Percentiles rank a stretch among this genome's conserved stretches.
These are phyloP conservation scores for Wickerhamomyces bovis DNA, from an alignment of 805 yeast genomes.

Conservation along the genomic window DNA sequence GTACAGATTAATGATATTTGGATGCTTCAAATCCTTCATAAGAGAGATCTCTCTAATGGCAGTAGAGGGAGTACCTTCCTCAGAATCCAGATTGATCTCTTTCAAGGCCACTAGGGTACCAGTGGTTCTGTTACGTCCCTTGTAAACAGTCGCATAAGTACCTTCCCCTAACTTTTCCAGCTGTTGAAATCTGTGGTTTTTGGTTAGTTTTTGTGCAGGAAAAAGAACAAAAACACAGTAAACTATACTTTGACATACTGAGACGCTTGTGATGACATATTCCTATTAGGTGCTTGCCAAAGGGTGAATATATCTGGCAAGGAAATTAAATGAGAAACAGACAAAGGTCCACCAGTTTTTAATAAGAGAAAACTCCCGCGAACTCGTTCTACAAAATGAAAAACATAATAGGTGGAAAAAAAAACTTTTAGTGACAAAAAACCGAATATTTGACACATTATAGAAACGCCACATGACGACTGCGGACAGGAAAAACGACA, in stretches of 20 bases:
- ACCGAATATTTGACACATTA: not conserved
- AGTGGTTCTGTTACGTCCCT: slow-evolving; percentile 79
- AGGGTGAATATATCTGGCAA: not conserved
- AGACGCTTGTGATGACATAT: slow-evolving; percentile 22
- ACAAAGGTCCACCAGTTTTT: too few relatives aligned
- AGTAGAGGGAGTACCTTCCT: slow-evolving; percentile 96
- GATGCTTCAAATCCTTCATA: slow-evolving; percentile 91
- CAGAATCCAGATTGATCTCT: slow-evolving; percentile 91
- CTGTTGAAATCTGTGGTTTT: slow-evolving; percentile 23
- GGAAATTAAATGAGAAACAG: too few relatives aligned
- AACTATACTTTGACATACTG: slow-evolving; percentile 15
- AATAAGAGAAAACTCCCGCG: not conserved
- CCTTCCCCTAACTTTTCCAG: slow-evolving; percentile 91
- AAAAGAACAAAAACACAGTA: not conserved
- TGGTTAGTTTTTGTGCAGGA: not conserved
- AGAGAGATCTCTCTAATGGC: slow-evolving; percentile 95
- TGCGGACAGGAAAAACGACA: slow-evolving; percentile 5
- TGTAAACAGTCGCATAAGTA: slow-evolving; percentile 97
- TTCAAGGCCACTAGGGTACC: slow-evolving; percentile 91
- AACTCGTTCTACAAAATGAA: not conserved
- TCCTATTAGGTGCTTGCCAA: not conserved
- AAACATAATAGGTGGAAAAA: not conserved
- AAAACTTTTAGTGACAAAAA: not conserved
- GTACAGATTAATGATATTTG: slow-evolving; percentile 84
- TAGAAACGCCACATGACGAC: not conserved